A percentile compares a stretch with the other conserved stretches of the same genome.
phyloP scores from a whole-genome alignment of 1,284 basidiomycete species.

The Malassezia sympodialis region DNA sequence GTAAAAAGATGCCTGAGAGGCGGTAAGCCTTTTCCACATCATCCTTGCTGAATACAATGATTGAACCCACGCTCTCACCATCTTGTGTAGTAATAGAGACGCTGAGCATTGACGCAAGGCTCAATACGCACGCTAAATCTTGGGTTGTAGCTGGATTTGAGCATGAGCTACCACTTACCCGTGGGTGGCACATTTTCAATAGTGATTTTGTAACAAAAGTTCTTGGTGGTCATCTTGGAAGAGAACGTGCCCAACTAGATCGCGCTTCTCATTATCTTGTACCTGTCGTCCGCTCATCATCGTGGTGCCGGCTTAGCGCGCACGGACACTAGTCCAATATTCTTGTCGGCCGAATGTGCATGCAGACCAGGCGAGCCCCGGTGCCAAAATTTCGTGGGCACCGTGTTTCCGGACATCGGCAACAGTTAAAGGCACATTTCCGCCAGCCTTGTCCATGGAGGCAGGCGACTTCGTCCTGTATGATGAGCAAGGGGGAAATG shows the following conservation, averaged over 20 bases:
- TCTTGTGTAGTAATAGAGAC: background rate
- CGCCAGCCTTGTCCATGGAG: conserved; percentile 5
- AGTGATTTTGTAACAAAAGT: background rate
- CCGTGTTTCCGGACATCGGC: background rate
- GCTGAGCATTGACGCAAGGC: background rate
- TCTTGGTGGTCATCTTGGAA: conserved; percentile 5
- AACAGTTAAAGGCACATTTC: background rate
- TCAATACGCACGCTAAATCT: background rate
- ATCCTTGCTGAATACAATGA: background rate
- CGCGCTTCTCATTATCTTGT: background rate
- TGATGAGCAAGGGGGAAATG: conserved; percentile 9
- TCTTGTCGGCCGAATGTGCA: background rate
- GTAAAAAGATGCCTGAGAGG: background rate
- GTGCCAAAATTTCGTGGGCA: background rate
- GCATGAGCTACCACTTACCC: background rate
- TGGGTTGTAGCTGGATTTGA: background rate
- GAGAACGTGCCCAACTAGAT: background rate
- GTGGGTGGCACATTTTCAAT: conserved; percentile 4
- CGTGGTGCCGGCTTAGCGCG: background rate
- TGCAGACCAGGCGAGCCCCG: background rate
- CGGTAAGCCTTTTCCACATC: background rate
- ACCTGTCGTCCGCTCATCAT: background rate
- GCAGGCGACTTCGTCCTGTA: conserved; percentile 16
- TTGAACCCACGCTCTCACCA: background rate
- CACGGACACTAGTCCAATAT: background rate